Conservation (phyloP, 2,329 filamentous ascomycete species). For the Colletotrichum sp. region DNA sequence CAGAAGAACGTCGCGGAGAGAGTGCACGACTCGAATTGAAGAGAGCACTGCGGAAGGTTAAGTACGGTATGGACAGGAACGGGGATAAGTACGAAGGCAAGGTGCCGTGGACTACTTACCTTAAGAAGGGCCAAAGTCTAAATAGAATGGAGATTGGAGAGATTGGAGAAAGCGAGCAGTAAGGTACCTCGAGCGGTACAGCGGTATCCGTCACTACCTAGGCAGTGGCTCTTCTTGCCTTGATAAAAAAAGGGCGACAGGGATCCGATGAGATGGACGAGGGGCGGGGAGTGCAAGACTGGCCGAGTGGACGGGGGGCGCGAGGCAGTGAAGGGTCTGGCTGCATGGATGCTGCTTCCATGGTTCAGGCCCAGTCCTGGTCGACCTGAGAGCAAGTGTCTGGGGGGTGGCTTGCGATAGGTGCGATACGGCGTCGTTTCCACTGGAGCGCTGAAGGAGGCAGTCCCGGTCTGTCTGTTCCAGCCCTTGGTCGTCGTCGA, state of each 20-base stretch:
- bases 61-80: neutral
- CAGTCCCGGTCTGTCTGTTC: neutral
- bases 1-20: neutral
- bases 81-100: neutral
- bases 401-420: slow-evolving; percentile 9
- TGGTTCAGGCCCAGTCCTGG: neutral
- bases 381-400: neutral
- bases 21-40: neutral
- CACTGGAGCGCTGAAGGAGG: neutral
- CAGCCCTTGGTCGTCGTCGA: neutral
- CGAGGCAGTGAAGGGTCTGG: slow-evolving; percentile 18
- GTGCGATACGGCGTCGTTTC: neutral
- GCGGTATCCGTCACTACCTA: neutral
- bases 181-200: neutral
- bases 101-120: neutral
- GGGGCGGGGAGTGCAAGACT: neutral
- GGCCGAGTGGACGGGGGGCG: neutral
- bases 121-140: slow-evolving; percentile 15
- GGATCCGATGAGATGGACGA: slow-evolving; percentile 8
- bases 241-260: neutral
- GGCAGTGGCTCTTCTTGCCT: neutral
- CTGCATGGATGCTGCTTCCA: neutral
- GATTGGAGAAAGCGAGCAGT: neutral
- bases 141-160: slow-evolving; percentile 14
- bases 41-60: neutral